Evolutionary conservation across 1,284 basidiomycete species (phyloP).

Genomic region (Ustilago hordei): DNA sequence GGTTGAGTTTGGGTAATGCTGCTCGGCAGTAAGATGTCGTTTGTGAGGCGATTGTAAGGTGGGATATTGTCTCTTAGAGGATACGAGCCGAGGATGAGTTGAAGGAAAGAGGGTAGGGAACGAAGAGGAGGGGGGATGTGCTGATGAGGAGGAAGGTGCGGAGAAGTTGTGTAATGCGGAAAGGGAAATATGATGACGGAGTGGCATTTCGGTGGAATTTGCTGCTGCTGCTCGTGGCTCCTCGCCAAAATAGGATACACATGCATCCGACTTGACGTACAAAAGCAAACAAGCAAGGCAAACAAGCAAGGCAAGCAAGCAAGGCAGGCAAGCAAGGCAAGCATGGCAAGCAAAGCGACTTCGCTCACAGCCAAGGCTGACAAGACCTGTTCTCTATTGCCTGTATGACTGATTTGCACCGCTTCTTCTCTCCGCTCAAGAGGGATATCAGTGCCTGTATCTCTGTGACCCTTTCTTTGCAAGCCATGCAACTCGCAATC

Average conservation of each 20-base stretch:
- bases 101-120: background rate
- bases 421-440: too few species aligned
- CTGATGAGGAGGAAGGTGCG: background rate
- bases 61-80: background rate
- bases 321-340: background rate
- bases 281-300: background rate
- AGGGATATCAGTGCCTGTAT: background rate
- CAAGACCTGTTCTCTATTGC: too few species aligned
- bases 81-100: background rate
- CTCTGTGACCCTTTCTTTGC: too few species aligned
- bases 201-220: background rate
- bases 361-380: too few species aligned
- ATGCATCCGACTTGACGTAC: background rate
- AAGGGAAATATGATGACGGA: background rate
- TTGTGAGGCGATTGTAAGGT: background rate
- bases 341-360: constrained; percentile 1
- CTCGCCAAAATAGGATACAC: constrained; percentile 16
- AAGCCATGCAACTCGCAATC: too few species aligned
- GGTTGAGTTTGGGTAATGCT: background rate
- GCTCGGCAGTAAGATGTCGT: background rate
- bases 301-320: background rate
- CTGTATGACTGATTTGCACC: too few species aligned
- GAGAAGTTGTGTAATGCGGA: background rate
- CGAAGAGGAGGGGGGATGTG: background rate
- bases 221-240: background rate